These are phyloP conservation scores for Rhododendron mucronatum DNA, from an alignment of 148 eudicot species.

Conservation along the genomic window DNA sequence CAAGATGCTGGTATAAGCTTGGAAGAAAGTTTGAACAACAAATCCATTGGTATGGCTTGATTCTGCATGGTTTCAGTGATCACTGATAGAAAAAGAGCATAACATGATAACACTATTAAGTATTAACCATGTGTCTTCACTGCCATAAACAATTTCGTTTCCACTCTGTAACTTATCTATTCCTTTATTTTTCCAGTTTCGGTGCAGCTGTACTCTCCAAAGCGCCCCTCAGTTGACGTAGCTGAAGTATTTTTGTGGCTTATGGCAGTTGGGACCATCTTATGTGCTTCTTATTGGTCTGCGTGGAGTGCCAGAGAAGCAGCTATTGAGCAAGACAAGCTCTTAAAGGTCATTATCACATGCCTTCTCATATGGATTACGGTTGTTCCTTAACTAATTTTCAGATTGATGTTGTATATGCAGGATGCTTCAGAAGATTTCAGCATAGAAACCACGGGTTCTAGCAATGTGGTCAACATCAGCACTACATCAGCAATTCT, in stretches of 20 bases:
- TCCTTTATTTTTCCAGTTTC: slow-evolving; percentile 60
- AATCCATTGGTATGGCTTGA: slow-evolving; percentile 50
- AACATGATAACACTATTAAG: neutral
- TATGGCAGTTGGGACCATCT: slow-evolving; percentile 91
- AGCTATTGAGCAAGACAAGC: slow-evolving; percentile 79
- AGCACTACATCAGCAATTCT: slow-evolving; percentile 81
- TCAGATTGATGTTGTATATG: slow-evolving; percentile 8
- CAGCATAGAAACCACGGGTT: slow-evolving; percentile 30
- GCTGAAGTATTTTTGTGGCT: slow-evolving; percentile 99
- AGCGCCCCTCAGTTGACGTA: slow-evolving; percentile 81
- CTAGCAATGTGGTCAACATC: slow-evolving; percentile 69
- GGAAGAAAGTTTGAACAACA: slow-evolving; percentile 45
- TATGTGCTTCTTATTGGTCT: slow-evolving; percentile 98
- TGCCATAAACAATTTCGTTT: neutral
- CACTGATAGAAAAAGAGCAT: neutral
- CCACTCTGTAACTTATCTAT: slow-evolving; percentile 31
- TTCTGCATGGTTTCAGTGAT: slow-evolving; percentile 5
- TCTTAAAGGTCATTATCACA: slow-evolving; percentile 54
- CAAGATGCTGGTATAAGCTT: slow-evolving; percentile 67
- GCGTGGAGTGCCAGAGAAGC: slow-evolving; percentile 94
- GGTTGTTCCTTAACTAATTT: neutral
- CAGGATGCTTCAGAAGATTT: slow-evolving; percentile 81
- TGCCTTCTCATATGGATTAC: neutral
- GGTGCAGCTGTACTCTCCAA: slow-evolving; percentile 93
- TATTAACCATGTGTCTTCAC: neutral